Percentiles rank a stretch among this genome's conserved stretches.
phyloP scores from a whole-genome alignment of 2,329 filamentous ascomycete species.

The Gyromitra esculenta region DNA sequence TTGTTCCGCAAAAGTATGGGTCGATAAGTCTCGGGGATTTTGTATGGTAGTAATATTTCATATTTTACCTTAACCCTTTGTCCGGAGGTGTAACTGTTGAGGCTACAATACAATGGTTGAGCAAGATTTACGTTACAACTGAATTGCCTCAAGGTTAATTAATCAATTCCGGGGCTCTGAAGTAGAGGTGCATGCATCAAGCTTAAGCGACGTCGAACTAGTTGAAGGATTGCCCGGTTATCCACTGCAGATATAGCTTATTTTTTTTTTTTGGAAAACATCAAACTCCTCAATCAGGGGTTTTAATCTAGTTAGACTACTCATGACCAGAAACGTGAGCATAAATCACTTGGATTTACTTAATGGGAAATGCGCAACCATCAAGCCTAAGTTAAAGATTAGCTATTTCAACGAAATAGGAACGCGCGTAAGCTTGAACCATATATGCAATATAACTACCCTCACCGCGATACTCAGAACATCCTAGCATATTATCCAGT shows the following conservation, averaged over 20 bases:
- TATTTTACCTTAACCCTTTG: background rate
- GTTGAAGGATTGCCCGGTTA: slow-evolving; percentile 11
- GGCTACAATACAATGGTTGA: background rate
- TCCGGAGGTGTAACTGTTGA: background rate
- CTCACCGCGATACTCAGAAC: background rate
- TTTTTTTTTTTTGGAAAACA: background rate
- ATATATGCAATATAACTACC: background rate
- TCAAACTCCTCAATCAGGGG: background rate
- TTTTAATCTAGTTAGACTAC: background rate
- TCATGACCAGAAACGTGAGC: background rate
- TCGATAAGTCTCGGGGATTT: background rate
- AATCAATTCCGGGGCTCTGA: background rate
- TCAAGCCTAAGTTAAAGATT: background rate
- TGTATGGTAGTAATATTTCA: background rate
- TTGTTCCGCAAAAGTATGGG: background rate
- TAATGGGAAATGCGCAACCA: background rate
- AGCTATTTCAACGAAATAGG: background rate
- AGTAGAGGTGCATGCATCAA: background rate
- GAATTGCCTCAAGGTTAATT: background rate
- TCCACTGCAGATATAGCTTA: slow-evolving; percentile 8
- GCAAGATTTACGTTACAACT: background rate
- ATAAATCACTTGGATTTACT: background rate
- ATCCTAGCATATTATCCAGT: background rate
- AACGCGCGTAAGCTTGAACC: background rate
- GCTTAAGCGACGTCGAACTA: background rate